A percentile compares a stretch with the other conserved stretches of the same genome.
phyloP scores from a whole-genome alignment of 1,284 basidiomycete genomes.

The Flammula alnicola region DNA sequence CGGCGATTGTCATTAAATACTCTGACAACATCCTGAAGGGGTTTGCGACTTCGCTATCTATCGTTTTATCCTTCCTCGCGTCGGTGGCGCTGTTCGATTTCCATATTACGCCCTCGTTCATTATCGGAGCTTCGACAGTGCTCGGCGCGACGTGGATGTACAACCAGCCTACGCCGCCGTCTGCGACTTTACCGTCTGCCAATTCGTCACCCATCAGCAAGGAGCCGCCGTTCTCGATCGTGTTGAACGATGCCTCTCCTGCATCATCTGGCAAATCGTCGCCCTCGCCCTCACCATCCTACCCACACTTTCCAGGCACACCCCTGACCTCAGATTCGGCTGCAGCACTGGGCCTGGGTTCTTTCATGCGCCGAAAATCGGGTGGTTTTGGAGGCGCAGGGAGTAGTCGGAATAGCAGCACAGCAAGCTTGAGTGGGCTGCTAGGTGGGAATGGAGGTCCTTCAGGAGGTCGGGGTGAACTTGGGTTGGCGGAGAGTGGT shows the following conservation, averaged over 20 bases:
- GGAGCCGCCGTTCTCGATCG: slow-evolving; percentile 21
- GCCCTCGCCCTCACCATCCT: slow-evolving; percentile 20
- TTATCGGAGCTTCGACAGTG: slow-evolving; percentile 85
- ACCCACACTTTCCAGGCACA: slow-evolving; percentile 21
- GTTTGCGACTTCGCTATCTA: slow-evolving; percentile 93
- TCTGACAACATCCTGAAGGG: slow-evolving; percentile 93
- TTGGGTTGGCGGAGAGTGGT: slow-evolving; percentile 23
- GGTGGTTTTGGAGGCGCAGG: slow-evolving; percentile 23
- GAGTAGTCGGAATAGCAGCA: slow-evolving; percentile 27
- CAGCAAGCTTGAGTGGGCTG: slow-evolving; percentile 22
- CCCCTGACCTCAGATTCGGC: slow-evolving; percentile 7
- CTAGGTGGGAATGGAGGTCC: slow-evolving; percentile 2
- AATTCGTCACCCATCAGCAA: slow-evolving; percentile 49
- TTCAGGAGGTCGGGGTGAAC: slow-evolving; percentile 15
- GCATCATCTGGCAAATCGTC: slow-evolving; percentile 21
- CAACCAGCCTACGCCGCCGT: slow-evolving; percentile 63
- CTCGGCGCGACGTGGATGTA: slow-evolving; percentile 89
- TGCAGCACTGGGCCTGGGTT: slow-evolving; percentile 21
- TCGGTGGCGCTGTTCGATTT: slow-evolving; percentile 91
- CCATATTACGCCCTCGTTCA: slow-evolving; percentile 83
- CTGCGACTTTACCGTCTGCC: slow-evolving; percentile 43
- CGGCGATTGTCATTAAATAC: slow-evolving; percentile 88
- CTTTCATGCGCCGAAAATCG: slow-evolving; percentile 27
- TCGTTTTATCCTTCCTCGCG: slow-evolving; percentile 92
- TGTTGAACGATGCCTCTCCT: slow-evolving; percentile 24